Evolutionary conservation across 139 green algal species (phyloP), one percentile per base, ranked within the genome.

Genomic region (Chlamydomonas schloesseri): DNA sequence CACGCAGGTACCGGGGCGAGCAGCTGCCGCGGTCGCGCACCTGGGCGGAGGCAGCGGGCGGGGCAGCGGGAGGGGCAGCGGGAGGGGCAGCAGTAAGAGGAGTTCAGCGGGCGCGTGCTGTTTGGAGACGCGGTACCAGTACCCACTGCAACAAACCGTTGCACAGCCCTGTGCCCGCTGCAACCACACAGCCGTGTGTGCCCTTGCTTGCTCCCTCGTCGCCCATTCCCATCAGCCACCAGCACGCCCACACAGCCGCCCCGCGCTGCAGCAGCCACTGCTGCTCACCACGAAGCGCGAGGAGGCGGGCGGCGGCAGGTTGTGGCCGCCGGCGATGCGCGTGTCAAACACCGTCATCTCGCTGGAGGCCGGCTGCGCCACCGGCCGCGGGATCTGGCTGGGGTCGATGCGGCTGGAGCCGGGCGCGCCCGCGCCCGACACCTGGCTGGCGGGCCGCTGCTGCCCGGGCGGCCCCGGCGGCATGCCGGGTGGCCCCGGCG

Each of bases 1-100:
- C 91, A 47, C 97, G 93, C 86, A 99, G 95, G 89, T 94, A 93
- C 33, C 96, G 92, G 1, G 96, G 97, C 86, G 82, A 94, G 82
- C 89, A 93, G 79, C 91, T 95, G 73, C 97, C 97, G 11, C 82
- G 87, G 89, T 99, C 97, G 24, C 87, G 86, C 20, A 67, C 55
- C 55, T 60, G 55, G 55, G 31, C 89, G 87, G 11, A 57, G 50
- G 14, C 8, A 60, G 55, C 6, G 42, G 42, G 42, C 6, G 42
- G 42, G 42, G 42, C 42, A 50, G n/a, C n/a, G n/a, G 6, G 42
- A 50, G 42, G 42, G 42, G 42, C 8, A 13, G 42, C 42, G 42
- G 55, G 20, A 60, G 2, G 55, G 14, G 50, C 50, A 57, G 11
- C 11, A 57, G 50, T 57, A 14, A 11, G 50, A 14, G 50, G 11